A percentile compares a stretch with the other conserved stretches of the same genome.
phyloP scores from a whole-genome alignment of 2,329 filamentous ascomycete species.

The Diaporthe citrichinensis region DNA sequence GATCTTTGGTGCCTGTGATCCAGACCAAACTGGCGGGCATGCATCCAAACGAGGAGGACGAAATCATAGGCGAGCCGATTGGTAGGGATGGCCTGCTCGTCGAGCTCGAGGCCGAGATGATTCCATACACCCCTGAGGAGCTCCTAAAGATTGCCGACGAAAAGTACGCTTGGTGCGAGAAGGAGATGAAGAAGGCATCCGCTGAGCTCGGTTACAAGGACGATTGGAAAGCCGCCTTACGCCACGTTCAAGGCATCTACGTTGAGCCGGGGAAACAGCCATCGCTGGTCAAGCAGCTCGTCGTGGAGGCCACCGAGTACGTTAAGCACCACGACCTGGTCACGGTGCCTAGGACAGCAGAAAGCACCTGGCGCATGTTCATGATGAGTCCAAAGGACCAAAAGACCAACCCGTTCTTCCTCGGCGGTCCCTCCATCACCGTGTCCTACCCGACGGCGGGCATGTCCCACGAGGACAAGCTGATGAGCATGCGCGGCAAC shows the following conservation, averaged over 20 bases:
- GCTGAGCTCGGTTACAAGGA: constrained; percentile 61
- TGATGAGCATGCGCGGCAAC: constrained; percentile 73
- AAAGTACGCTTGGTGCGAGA: constrained; percentile 69
- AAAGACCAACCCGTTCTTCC: constrained; percentile 71
- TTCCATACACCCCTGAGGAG: constrained; percentile 71
- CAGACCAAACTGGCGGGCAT: constrained; percentile 61
- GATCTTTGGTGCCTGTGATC: constrained; percentile 54
- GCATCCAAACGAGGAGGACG: constrained; percentile 57
- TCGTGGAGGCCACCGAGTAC: constrained; percentile 65
- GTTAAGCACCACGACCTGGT: constrained; percentile 68
- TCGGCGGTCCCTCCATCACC: constrained; percentile 67
- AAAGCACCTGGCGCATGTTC: constrained; percentile 67
- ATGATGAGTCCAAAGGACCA: constrained; percentile 70
- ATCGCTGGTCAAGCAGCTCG: constrained; percentile 64
- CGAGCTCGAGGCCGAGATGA: constrained; percentile 69
- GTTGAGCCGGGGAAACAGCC: constrained; percentile 69
- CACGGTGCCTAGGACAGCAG: constrained; percentile 67
- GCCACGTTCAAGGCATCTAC: constrained; percentile 68
- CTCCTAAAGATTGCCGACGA: constrained; percentile 64
- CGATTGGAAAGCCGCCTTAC: constrained; percentile 67
- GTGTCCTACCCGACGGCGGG: constrained; percentile 68
- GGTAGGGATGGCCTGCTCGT: constrained; percentile 64
- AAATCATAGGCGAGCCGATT: constrained; percentile 71
- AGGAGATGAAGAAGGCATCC: constrained; percentile 67
- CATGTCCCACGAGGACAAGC: constrained; percentile 68